Conservation (phyloP, 208 protist species). For the Crithidia acanthocephali region DNA sequence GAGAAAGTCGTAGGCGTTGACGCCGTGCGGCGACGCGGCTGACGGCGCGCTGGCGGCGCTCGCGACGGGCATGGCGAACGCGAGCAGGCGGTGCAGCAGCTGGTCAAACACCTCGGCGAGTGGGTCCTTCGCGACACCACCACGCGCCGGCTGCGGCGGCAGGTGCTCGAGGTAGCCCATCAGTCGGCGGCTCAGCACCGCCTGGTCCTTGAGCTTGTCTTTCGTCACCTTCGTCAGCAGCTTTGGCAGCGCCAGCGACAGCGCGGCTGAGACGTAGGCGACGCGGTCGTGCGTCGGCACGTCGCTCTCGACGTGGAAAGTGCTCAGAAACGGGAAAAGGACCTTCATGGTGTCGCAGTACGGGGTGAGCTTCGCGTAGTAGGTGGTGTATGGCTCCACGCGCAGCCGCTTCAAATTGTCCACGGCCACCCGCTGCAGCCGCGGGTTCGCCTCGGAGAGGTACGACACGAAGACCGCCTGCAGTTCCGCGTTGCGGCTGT, state of each 20-base stretch:
- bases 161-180: slow-evolving; percentile 79
- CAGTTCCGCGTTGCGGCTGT: slow-evolving; percentile 47
- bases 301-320: slow-evolving; percentile 82
- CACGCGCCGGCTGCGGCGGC: slow-evolving; percentile 6
- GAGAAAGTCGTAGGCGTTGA: slow-evolving; percentile 28
- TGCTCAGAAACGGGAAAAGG: slow-evolving; percentile 82
- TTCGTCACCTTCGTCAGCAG: slow-evolving; percentile 70
- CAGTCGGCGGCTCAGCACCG: slow-evolving; percentile 77
- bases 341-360: slow-evolving; percentile 79
- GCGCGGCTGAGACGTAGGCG: slow-evolving; percentile 73
- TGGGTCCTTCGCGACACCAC: slow-evolving; percentile 15
- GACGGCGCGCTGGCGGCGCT: neutral
- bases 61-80: slow-evolving; percentile 44
- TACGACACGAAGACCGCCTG: slow-evolving; percentile 51
- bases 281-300: slow-evolving; percentile 52
- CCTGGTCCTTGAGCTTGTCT: slow-evolving; percentile 81
- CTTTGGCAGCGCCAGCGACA: slow-evolving; percentile 81
- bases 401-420: slow-evolving; percentile 82
- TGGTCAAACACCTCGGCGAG: slow-evolving; percentile 70
- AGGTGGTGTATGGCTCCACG: slow-evolving; percentile 64
- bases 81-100: slow-evolving; percentile 71
- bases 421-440: slow-evolving; percentile 74
- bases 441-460: slow-evolving; percentile 61
- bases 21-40: neutral
- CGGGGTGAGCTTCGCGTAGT: slow-evolving; percentile 72